A percentile compares a stretch with the other conserved stretches of the same genome.
Conservation (phyloP, 1,284 basidiomycete species). For the Puccinia horiana region DNA sequence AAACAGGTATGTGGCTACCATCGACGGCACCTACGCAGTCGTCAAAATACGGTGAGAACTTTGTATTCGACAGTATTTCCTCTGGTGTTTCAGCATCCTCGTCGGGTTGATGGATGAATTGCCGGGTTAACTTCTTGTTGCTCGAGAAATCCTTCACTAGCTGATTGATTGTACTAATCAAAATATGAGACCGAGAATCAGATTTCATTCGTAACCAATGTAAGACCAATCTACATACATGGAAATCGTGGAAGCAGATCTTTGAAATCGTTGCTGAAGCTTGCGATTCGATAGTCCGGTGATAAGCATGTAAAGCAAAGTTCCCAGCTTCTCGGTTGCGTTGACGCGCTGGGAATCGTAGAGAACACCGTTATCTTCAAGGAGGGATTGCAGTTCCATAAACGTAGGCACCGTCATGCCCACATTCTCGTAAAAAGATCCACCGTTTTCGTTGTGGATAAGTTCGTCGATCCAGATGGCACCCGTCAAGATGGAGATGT, state of each 20-base stretch:
- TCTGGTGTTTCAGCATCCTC: not conserved
- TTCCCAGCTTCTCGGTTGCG: not conserved
- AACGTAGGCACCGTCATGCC: not conserved
- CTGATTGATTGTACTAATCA: not conserved
- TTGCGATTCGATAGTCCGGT: not conserved
- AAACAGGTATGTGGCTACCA: not conserved
- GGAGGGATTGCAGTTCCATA: not conserved
- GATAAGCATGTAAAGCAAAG: not conserved
- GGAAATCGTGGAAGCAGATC: not conserved
- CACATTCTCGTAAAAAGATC: not conserved
- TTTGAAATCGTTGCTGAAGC: not conserved
- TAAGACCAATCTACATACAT: no score
- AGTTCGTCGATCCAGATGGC: no score
- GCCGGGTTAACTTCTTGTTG: not conserved
- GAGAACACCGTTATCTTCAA: not conserved
- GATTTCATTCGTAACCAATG: not conserved
- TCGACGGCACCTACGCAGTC: not conserved
- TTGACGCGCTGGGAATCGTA: not conserved
- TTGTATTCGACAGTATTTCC: not conserved
- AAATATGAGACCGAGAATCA: no score
- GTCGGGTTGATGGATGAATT: not conserved
- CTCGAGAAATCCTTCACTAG: not conserved
- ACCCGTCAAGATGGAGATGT: no score
- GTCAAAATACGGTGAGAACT: constrained; percentile 12
- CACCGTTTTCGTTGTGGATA: not conserved